A percentile compares a stretch with the other conserved stretches of the same genome.
Evolutionary conservation across 208 protist genomes (phyloP).

Genomic region (Leishmania mexicana): DNA sequence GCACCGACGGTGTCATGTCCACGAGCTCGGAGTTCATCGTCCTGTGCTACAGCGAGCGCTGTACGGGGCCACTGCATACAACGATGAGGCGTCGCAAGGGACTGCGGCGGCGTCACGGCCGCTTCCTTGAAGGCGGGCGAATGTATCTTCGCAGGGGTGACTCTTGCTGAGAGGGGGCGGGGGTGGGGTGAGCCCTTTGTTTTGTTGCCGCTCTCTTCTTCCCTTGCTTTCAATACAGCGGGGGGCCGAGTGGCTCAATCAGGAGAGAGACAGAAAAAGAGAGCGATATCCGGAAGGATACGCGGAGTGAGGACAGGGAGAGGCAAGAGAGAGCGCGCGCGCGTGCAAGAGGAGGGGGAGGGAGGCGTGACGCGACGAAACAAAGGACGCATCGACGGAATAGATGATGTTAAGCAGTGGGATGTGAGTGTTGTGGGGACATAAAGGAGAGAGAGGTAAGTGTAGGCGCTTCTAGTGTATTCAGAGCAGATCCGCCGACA

Average conservation of each 20-base stretch:
- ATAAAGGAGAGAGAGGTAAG: neutral
- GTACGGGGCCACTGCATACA: neutral
- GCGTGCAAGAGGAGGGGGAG: neutral
- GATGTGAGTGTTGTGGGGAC: neutral
- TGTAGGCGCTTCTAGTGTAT: neutral
- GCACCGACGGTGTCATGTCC: constrained; percentile 8
- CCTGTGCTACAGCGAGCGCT: neutral
- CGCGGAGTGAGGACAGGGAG: neutral
- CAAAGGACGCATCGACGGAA: neutral
- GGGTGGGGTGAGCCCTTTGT: neutral
- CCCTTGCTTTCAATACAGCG: neutral
- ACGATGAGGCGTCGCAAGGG: neutral
- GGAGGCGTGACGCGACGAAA: neutral
- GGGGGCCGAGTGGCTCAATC: neutral
- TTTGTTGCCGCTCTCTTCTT: neutral
- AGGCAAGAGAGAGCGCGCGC: neutral
- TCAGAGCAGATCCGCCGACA: neutral
- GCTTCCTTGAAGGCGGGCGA: neutral
- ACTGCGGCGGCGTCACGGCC: neutral
- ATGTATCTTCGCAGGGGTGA: neutral
- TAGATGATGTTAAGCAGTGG: neutral
- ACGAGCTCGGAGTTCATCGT: constrained; percentile 2
- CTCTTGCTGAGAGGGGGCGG: neutral
- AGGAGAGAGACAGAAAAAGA: neutral
- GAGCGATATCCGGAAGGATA: neutral